A percentile compares a stretch with the other conserved stretches of the same genome.
Evolutionary conservation across 495 filamentous ascomycete species (phyloP).

Genomic region (Achaetomiella virescens): DNA sequence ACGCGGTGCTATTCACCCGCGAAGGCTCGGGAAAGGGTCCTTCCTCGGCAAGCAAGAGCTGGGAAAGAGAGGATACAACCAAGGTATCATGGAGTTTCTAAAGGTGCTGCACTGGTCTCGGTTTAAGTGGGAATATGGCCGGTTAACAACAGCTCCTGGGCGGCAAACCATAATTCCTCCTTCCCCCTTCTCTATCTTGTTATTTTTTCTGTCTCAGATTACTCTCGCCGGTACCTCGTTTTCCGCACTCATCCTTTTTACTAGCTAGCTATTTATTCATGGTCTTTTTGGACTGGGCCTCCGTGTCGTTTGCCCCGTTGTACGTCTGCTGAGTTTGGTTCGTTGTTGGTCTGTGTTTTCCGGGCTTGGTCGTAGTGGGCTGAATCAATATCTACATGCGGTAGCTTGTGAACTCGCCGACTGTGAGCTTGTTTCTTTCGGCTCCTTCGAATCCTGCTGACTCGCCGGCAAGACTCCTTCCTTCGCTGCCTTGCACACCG

Average conservation of each 20-base stretch:
- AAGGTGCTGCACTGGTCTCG: background rate
- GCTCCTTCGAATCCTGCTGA: too few species aligned
- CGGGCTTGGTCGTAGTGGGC: background rate
- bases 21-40: background rate
- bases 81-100: background rate
- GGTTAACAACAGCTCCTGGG: background rate
- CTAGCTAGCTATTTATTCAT: constrained; percentile 22
- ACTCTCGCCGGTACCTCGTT: constrained; percentile 13
- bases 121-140: background rate
- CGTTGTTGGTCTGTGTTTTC: background rate
- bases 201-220: constrained; percentile 14
- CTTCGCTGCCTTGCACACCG: too few species aligned
- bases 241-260: constrained; percentile 9
- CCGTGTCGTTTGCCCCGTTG: background rate
- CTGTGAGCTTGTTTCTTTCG: too few species aligned
- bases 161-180: constrained; percentile 1
- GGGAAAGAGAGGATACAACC: background rate
- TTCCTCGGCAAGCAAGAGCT: constrained; percentile 6
- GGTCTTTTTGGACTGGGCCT: constrained; percentile 12
- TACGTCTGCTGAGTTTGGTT: background rate
- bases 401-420: too few species aligned
- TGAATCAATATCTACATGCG: background rate
- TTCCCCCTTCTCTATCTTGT: constrained; percentile 13
- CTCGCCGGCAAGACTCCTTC: too few species aligned
- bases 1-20: background rate